phyloP scores from a whole-genome alignment of 441 rosid genomes.

The Erodium trifolium region DNA sequence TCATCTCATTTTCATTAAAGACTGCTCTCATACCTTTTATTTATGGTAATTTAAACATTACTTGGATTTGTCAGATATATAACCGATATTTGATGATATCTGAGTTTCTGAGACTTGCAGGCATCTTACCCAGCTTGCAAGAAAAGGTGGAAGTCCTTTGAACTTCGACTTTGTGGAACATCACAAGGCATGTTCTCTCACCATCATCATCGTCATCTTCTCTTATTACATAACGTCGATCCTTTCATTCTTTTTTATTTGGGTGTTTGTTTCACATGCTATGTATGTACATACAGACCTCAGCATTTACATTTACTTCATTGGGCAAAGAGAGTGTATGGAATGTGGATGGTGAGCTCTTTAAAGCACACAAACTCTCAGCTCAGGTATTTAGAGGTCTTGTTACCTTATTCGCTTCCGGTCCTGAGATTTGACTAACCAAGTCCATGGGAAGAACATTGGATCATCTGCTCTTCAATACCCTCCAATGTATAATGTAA shows the following conservation, averaged over 20 bases:
- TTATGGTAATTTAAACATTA: constrained; percentile 44
- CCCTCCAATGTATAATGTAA: background rate
- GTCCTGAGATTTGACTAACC: constrained; percentile 55
- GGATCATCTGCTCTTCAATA: background rate
- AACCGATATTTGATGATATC: too few species aligned
- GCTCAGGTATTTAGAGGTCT: constrained; percentile 90
- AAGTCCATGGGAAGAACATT: background rate
- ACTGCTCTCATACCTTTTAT: constrained; percentile 72
- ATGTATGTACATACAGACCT: constrained; percentile 36
- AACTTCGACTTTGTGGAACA: constrained; percentile 82
- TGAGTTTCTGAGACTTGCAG: constrained; percentile 38
- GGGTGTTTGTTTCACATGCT: constrained; percentile 7
- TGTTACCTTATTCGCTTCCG: constrained; percentile 72
- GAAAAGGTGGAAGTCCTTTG: constrained; percentile 67
- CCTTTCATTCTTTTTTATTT: background rate
- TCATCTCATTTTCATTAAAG: constrained; percentile 76
- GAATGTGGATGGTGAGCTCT: constrained; percentile 93
- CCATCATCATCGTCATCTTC: background rate
- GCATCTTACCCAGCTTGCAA: constrained; percentile 87
- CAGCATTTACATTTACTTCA: constrained; percentile 79
- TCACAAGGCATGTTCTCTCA: constrained; percentile 46
- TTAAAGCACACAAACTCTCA: constrained; percentile 73
- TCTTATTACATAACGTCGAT: background rate
- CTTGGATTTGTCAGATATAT: background rate
- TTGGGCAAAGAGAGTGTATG: constrained; percentile 69